A percentile compares a stretch with the other conserved stretches of the same genome.
phyloP scores from a whole-genome alignment of 352 stramenopile genomes.

The Plasmopara muralis region DNA sequence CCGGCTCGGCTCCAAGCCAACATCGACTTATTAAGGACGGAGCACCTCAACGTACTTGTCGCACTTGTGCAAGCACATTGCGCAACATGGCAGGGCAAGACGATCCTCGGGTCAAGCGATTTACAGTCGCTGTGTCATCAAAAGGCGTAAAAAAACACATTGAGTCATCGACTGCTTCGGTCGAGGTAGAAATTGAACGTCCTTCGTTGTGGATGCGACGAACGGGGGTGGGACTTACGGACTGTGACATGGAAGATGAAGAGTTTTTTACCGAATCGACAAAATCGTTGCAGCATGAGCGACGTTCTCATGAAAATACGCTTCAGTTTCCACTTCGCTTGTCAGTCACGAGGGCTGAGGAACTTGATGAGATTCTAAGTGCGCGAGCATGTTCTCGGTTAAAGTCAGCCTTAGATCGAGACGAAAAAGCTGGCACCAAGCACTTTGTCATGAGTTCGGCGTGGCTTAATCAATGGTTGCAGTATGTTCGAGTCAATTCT shows the following conservation, averaged over 20 bases:
- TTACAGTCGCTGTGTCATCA: conserved; percentile 30
- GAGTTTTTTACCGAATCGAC: conserved; percentile 23
- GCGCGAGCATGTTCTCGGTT: conserved; percentile 32
- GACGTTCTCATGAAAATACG: conserved; percentile 9
- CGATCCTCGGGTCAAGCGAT: conserved; percentile 49
- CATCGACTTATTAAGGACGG: conserved; percentile 67
- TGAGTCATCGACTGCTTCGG: conserved; percentile 8
- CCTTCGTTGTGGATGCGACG: conserved; percentile 26
- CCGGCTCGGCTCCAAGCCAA: conserved; percentile 35
- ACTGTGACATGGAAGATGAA: conserved; percentile 25
- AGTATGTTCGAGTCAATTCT: conserved; percentile 52
- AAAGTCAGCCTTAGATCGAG: conserved; percentile 4
- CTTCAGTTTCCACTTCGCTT: conserved; percentile 25
- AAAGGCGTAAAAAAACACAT: conserved; percentile 10
- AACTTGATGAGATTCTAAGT: conserved; percentile 50
- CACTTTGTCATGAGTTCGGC: conserved; percentile 52
- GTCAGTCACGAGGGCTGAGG: conserved; percentile 29
- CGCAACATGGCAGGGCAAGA: conserved; percentile 54
- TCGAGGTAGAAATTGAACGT: conserved; percentile 30
- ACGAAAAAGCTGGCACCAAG: conserved; percentile 7
- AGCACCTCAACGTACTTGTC: conserved; percentile 64
- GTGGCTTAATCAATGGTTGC: conserved; percentile 64
- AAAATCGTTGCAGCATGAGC: conserved; percentile 21
- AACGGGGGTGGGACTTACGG: conserved; percentile 14
- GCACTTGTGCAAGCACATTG: conserved; percentile 53